Evolutionary conservation across 192 early-diverging fungal genomes (phyloP), one percentile per base, ranked within the genome.

Genomic region (Lobulomyces angularis): DNA sequence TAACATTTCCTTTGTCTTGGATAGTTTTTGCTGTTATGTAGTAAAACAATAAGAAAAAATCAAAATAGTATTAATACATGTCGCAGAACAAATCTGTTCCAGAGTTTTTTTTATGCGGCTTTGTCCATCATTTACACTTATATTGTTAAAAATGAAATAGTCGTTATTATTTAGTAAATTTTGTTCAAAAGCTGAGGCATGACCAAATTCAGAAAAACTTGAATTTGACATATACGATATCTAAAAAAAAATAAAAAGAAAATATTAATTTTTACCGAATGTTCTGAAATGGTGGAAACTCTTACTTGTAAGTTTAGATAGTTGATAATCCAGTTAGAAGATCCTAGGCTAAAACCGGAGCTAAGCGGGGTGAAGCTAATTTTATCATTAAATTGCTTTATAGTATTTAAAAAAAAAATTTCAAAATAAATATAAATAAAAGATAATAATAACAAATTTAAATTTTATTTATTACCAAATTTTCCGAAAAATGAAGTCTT

Each of bases 1-100:
- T 37, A 8, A 83, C 79, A 46, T 86, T 82, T 9, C 76, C 71
- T 7, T 71, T 48, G 22, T 65, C 55, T 30, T 67, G 61, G 16
- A 76, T 37, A 8, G 68, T 59, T 7, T 56, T 35, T 9, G 61
- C 59, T 30, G 59, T 56, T 2, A 56, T 59, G 16, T 59, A 59
- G 28, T 55, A 68, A 12, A 56, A 50, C 45, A 51, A 56, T n/a
- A n/a, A n/a, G n/a, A n/a, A n/a, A n/a, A n/a, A n/a, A n/a, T n/a
- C n/a, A n/a, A n/a, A n/a, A n/a, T n/a, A n/a, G n/a, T n/a, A n/a
- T n/a, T n/a, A n/a, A n/a, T n/a, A n/a, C n/a, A n/a, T n/a, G n/a
- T n/a, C n/a, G n/a, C n/a, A n/a, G n/a, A n/a, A n/a, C n/a, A n/a
- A n/a, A n/a, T n/a, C n/a, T n/a, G n/a, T n/a, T n/a, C n/a, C n/a